These are phyloP conservation scores for Podospora bellae-mahoneyi DNA, from an alignment of 495 filamentous ascomycete genomes.

Conservation along the genomic window DNA sequence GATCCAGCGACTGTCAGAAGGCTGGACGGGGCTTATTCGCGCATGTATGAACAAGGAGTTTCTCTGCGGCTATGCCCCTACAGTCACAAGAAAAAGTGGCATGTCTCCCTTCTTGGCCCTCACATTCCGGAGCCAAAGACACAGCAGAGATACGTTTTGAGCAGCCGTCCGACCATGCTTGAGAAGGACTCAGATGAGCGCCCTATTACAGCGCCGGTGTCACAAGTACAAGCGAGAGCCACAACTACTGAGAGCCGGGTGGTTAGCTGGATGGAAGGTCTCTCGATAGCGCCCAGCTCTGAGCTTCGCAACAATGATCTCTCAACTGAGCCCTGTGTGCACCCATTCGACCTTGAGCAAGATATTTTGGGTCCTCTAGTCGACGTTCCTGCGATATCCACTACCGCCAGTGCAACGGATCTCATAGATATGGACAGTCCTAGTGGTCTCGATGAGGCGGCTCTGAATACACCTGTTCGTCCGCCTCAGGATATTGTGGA, in stretches of 20 bases:
- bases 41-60: conserved; percentile 17
- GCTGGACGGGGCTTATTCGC: conserved; percentile 19
- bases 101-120: conserved; percentile 14
- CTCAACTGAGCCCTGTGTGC: not conserved
- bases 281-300: not conserved
- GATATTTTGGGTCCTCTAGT: not conserved
- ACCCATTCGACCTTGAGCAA: not conserved
- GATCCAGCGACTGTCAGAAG: conserved; percentile 1
- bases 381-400: not conserved
- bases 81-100: conserved; percentile 1
- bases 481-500: not conserved
- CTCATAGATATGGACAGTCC: not conserved
- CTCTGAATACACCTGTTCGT: not conserved
- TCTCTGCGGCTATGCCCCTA: conserved; percentile 26
- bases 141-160: not conserved
- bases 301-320: not conserved
- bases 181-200: not conserved
- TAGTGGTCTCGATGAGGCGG: not conserved
- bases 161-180: conserved; percentile 3
- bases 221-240: not conserved
- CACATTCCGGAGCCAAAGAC: not conserved
- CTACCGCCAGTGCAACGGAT: not conserved
- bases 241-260: not conserved
- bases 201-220: not conserved
- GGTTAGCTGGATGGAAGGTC: conserved; percentile 10